Base-by-base conservation (phyloP, 805 yeast species). In the Starmerella geochares region DNA sequence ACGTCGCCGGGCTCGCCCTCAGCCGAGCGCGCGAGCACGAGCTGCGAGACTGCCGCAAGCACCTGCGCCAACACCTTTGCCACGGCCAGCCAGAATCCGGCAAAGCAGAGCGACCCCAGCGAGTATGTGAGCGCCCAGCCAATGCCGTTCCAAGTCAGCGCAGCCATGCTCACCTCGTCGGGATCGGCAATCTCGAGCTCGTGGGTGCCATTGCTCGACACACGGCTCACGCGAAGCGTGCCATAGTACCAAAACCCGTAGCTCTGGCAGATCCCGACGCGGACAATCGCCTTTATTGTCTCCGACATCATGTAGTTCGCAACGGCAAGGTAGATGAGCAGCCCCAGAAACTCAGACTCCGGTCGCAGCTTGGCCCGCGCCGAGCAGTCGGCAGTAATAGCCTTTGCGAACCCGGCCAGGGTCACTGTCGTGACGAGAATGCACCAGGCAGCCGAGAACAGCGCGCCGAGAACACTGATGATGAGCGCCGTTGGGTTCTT, bases 211-310 rank as follows among this genome's bases (percentile, higher is more conserved):
- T 24, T 21, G 10, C 23, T 9, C 40, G 27, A 7, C 14, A 10
- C 27, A 8, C 27, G 27, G 13, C 27, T n/a, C 7, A 36, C 27
- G 27, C 40, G 24, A 19, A 36, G 75, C 65, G 83, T 75, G 16
- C 44, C 33, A 66, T 86, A 88, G 66, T 85, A 87, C 96, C 96
- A 88, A 8, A 90, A 77, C 9, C 96, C 96, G 63, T 77, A 88
- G 17, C 86, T 78, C 23, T 95, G 95, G 21, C 90, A 74, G 42
- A 86, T 79, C 0, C 87, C 77, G 20, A 82, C 83, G 61, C 88
- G 94, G 32, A 86, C 80, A 14, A 84, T 73, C 59, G 84, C 86
- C 66, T 80, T 79, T 51, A 85, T 71, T 17, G 87, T 92, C 66
- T 86, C 96, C 25, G 92, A 76, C 52, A 86, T 77, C 64, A 78